Evolutionary conservation across 1,284 basidiomycete genomes (phyloP).

Genomic region (Sanguinoderma infundibulare): DNA sequence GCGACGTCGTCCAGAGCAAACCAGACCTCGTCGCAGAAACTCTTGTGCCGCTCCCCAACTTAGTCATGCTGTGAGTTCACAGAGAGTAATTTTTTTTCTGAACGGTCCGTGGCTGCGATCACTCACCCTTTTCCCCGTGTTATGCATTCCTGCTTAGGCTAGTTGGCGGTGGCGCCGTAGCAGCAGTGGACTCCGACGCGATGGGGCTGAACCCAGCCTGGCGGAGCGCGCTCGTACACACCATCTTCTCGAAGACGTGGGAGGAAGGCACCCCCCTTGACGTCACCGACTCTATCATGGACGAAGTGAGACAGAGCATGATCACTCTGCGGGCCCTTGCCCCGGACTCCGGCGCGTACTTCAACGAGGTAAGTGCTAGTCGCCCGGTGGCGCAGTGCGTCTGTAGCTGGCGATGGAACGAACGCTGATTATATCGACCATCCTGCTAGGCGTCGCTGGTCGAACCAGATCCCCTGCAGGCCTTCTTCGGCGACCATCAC

Average conservation of each 20-base stretch:
- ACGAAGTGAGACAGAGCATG: conserved; percentile 34
- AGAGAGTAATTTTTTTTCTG: not conserved
- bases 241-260: conserved; percentile 35
- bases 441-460: conserved; percentile 42
- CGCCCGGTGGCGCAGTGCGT: not conserved
- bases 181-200: conserved; percentile 38
- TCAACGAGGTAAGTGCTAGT: conserved; percentile 48
- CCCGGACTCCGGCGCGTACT: conserved; percentile 41
- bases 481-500: conserved; percentile 52
- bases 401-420: too few species aligned
- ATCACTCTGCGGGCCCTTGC: conserved; percentile 27
- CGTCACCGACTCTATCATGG: conserved; percentile 33
- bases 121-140: not conserved
- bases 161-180: conserved; percentile 44
- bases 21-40: conserved; percentile 35
- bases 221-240: conserved; percentile 42
- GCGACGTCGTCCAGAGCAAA: conserved; percentile 35
- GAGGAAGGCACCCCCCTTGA: conserved; percentile 32
- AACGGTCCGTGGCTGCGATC: not conserved
- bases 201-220: conserved; percentile 48
- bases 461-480: conserved; percentile 41
- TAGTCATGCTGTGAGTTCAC: conserved; percentile 15
- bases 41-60: conserved; percentile 27
- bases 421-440: not conserved
- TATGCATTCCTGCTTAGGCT: conserved; percentile 34